Conservation (phyloP, 2,329 filamentous ascomycete genomes). For the Colletotrichum melonis region DNA sequence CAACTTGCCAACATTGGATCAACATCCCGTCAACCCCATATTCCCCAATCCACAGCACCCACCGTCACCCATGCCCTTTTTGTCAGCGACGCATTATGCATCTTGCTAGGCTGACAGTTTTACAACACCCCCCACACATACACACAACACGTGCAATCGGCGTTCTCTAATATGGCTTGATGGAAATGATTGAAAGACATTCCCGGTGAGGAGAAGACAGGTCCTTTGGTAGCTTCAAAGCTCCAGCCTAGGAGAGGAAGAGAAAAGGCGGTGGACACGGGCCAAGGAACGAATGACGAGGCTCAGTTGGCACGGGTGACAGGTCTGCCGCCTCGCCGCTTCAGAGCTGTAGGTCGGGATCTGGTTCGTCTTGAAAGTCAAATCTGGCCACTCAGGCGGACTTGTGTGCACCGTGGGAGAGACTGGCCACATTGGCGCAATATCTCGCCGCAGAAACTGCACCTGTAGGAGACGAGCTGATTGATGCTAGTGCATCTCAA, state of each 20-base stretch:
- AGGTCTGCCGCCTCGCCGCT: conserved; percentile 23
- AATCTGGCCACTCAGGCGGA: conserved; percentile 25
- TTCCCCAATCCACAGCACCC: conserved; percentile 20
- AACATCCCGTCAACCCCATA: conserved; percentile 3
- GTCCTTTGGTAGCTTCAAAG: conserved; percentile 74
- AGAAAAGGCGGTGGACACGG: conserved; percentile 24
- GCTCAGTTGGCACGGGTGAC: conserved; percentile 20
- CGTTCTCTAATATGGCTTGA: conserved; percentile 51
- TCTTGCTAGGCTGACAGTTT: conserved; percentile 27
- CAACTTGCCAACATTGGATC: conserved; percentile 1
- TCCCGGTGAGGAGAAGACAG: conserved; percentile 46
- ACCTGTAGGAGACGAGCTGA: conserved; percentile 22
- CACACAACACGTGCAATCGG: conserved; percentile 34
- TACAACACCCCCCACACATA: conserved; percentile 37
- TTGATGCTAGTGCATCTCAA: conserved; percentile 35
- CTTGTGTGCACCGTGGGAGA: conserved; percentile 13
- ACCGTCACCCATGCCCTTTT: conserved; percentile 24
- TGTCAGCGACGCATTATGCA: conserved; percentile 24
- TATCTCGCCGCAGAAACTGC: background rate
- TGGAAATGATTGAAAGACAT: conserved; percentile 45
- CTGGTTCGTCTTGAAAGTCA: conserved; percentile 23
- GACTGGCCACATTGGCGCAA: conserved; percentile 1
- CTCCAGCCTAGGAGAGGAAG: conserved; percentile 63
- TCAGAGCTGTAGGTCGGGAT: conserved; percentile 17
- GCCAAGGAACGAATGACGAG: conserved; percentile 19